These are phyloP conservation scores for Huntiella abstrusa DNA, from an alignment of 2,329 filamentous ascomycete species.

Conservation along the genomic window DNA sequence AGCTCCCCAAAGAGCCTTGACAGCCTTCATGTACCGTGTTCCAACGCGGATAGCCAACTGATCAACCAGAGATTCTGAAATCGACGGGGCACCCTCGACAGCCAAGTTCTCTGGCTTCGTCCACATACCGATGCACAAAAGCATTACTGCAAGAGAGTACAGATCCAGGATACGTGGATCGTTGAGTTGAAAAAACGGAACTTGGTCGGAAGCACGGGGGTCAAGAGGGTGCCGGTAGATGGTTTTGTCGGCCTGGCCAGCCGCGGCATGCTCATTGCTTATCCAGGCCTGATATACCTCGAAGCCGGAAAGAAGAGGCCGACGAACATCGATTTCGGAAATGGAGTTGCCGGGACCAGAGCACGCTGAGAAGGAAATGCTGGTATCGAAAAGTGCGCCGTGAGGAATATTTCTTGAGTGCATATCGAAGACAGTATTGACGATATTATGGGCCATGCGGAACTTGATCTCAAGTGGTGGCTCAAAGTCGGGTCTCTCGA, in stretches of 20 bases:
- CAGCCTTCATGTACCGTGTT: slow-evolving; percentile 55
- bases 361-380: slow-evolving; percentile 44
- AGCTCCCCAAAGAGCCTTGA: slow-evolving; percentile 52
- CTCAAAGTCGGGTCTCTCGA: slow-evolving; percentile 33
- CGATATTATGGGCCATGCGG: slow-evolving; percentile 51
- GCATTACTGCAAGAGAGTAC: slow-evolving; percentile 53
- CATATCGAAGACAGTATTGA: slow-evolving; percentile 54
- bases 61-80: slow-evolving; percentile 33
- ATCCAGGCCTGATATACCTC: slow-evolving; percentile 39
- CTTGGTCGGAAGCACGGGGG: slow-evolving; percentile 30
- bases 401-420: slow-evolving; percentile 52
- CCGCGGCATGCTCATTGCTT: slow-evolving; percentile 21
- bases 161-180: slow-evolving; percentile 46
- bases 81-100: slow-evolving; percentile 17
- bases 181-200: slow-evolving; percentile 28
- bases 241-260: slow-evolving; percentile 15
- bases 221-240: slow-evolving; percentile 51
- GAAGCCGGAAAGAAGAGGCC: slow-evolving; percentile 54
- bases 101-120: slow-evolving; percentile 40
- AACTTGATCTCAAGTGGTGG: slow-evolving; percentile 60
- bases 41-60: slow-evolving; percentile 51
- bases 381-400: slow-evolving; percentile 48
- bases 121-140: slow-evolving; percentile 63
- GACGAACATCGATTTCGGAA: slow-evolving; percentile 40
- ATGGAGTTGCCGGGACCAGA: slow-evolving; percentile 23